Evolutionary conservation across 805 yeast species (phyloP), one percentile per base, ranked within the genome.

Genomic region (Metschnikowia corniflorae): DNA sequence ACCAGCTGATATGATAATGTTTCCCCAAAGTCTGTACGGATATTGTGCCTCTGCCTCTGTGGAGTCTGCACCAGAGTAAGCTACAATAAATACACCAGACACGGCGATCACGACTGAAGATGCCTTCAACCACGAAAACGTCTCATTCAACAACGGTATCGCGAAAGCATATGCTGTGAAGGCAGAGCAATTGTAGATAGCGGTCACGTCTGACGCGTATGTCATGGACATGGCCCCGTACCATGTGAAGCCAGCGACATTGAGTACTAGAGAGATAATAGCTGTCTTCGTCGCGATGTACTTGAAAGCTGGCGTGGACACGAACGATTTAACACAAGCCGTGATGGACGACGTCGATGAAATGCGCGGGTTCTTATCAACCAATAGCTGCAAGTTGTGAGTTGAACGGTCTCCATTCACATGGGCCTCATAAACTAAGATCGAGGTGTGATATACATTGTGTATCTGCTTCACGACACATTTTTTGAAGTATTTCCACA

Each of bases 121-220:
- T 7, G 77, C 69, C 57, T 87, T 86, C 34, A 75, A 51, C 67
- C 76, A 68, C 3, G 80, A 74, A 50, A 86, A 77, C 31, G 60
- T 64, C 51, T 87, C 96, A 22, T 75, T 64, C 33, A 87, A 65
- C 15, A 87, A 58, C 1, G 88, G 85, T 18, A 87, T 79, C 3
- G 94, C 86, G 60, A 87, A 86, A 12, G 85, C 75, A 53, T 87
- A 81, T 0, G 95, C 95, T 4, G 89, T 82, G 57, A 87, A 87
- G 0, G 95, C 94, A 12, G 91, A 81, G 55, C 93, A 86, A 63
- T 87, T 86, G 63, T 86, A 87, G 42, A 86, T 86, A 3, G 96
- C 96, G 2, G 95, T 87, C 24, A 87, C 82, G 51, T 87, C 95
- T 3, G 86, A 71, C 0, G 94, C 86, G 19, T 88, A 82, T 0